Percentiles rank a stretch among this genome's conserved stretches.
Conservation (phyloP, 768 basidiomycete genomes). For the Auriscalpium orientale region DNA sequence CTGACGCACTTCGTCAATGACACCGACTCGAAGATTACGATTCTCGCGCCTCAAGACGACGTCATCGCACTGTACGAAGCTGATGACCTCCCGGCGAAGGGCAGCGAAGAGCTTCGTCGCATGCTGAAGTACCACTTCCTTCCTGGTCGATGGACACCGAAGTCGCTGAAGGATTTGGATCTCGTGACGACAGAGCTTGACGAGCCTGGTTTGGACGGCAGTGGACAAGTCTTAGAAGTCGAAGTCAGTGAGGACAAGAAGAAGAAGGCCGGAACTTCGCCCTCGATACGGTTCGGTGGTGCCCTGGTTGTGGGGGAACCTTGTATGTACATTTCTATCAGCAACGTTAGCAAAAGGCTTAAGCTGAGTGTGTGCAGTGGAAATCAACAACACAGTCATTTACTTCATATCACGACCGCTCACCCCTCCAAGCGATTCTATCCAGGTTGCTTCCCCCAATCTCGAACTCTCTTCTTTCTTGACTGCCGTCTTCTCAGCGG, state of each 20-base stretch:
- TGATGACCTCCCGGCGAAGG: constrained; percentile 50
- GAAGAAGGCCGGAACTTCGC: constrained; percentile 35
- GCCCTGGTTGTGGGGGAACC: constrained; percentile 72
- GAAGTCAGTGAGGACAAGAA: constrained; percentile 52
- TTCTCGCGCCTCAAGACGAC: constrained; percentile 88
- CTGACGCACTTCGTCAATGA: constrained; percentile 66
- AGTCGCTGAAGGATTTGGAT: constrained; percentile 65
- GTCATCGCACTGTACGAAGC: constrained; percentile 55
- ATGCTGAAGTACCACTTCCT: constrained; percentile 87
- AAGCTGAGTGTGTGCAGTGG: constrained; percentile 36
- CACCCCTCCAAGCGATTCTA: constrained; percentile 70
- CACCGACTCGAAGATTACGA: constrained; percentile 66
- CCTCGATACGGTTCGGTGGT: constrained; percentile 73
- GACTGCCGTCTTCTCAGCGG: constrained; percentile 82
- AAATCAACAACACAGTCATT: constrained; percentile 70
- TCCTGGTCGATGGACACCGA: constrained; percentile 66
- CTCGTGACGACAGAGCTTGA: constrained; percentile 73
- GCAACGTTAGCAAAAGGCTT: neutral
- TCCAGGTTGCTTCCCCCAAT: constrained; percentile 73
- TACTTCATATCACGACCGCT: constrained; percentile 86
- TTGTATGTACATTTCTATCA: constrained; percentile 38
- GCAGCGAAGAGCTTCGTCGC: constrained; percentile 62
- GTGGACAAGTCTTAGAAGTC: constrained; percentile 63
- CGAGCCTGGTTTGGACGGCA: constrained; percentile 61
- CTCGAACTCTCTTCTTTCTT: constrained; percentile 89